Evolutionary conservation across 2,329 filamentous ascomycete genomes (phyloP), one percentile per base, ranked within the genome.

Genomic region (Phaeoacremonium minimum): DNA sequence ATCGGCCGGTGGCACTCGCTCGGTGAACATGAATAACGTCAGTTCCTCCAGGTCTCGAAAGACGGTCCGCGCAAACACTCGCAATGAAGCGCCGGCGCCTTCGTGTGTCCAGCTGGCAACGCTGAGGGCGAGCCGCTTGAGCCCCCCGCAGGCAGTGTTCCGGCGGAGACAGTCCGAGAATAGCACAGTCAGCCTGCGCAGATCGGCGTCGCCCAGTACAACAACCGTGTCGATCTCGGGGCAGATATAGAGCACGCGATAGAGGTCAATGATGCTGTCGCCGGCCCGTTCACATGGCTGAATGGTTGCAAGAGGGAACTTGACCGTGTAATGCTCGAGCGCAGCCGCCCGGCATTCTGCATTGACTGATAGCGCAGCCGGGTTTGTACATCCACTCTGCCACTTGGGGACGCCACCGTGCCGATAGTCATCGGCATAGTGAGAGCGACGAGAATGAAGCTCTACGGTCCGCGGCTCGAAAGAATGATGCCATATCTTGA

Each of bases 401-500:
- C 58, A 62, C 28, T 43, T 41, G 13, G 43, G 42, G 7, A 37
- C 32, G 15, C 36, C 30, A 36, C 37, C 44, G 33, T 38, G 33
- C 14, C 37, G 33, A 30, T 46, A 37, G 22, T 36, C 34, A 35
- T 48, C 45, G 20, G 54, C 52, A 38, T 60, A 59, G 45, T 54
- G 49, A 17, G 47, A 40, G 28, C 47, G 48, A 17, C 49, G 51
- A 9, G 49, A 49, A 42, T 61, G 59, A 16, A 63, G 40, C 42
- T 58, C 60, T 20, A 63, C 43, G 17, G 54, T 50, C 16, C 60
- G 57, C 2, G 56, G 53, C 11, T 45, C 30, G 32, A 62, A 55
- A 4, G 58, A 56, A 20, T 48, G 40, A 15, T 49, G 38, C 60
- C 59, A 63, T 33, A 64, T 56, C 33, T 54, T 49, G 39, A 61